These are phyloP conservation scores for Pulveroboletus sp. DNA, from an alignment of 768 basidiomycete species.

Conservation along the genomic window DNA sequence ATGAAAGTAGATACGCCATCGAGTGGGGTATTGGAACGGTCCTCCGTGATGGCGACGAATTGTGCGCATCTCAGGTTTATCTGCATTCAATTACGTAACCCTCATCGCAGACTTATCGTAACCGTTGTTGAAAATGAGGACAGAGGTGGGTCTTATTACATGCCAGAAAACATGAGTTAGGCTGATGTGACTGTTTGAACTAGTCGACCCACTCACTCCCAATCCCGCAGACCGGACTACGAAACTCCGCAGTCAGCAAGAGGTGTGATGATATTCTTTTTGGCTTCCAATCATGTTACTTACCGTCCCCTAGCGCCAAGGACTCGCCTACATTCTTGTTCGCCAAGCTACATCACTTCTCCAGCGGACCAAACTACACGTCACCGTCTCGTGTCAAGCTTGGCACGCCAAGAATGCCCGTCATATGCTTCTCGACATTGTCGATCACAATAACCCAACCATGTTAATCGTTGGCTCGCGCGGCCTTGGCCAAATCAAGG, in stretches of 20 bases:
- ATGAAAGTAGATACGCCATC: constrained; percentile 91
- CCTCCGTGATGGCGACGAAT: constrained; percentile 89
- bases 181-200: constrained; percentile 7
- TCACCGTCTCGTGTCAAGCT: constrained; percentile 88
- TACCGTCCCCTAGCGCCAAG: constrained; percentile 65
- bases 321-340: constrained; percentile 80
- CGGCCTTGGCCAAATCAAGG: constrained; percentile 83
- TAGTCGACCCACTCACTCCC: constrained; percentile 68
- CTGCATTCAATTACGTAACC: constrained; percentile 1
- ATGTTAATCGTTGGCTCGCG: constrained; percentile 97
- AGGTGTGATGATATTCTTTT: constrained; percentile 47
- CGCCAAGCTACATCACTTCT: constrained; percentile 88
- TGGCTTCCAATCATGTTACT: constrained; percentile 8
- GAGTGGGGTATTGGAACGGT: constrained; percentile 99
- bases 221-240: constrained; percentile 71
- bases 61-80: constrained; percentile 39
- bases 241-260: constrained; percentile 88
- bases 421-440: constrained; percentile 89
- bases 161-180: neutral
- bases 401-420: constrained; percentile 96
- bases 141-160: constrained; percentile 55
- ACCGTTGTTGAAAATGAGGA: constrained; percentile 90
- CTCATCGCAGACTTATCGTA: constrained; percentile 61
- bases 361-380: constrained; percentile 86
- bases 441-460: constrained; percentile 82